A percentile compares a stretch with the other conserved stretches of the same genome.
These are phyloP conservation scores for Acanthamoeba lenticulata DNA, from an alignment of 208 protist genomes.

Conservation along the genomic window DNA sequence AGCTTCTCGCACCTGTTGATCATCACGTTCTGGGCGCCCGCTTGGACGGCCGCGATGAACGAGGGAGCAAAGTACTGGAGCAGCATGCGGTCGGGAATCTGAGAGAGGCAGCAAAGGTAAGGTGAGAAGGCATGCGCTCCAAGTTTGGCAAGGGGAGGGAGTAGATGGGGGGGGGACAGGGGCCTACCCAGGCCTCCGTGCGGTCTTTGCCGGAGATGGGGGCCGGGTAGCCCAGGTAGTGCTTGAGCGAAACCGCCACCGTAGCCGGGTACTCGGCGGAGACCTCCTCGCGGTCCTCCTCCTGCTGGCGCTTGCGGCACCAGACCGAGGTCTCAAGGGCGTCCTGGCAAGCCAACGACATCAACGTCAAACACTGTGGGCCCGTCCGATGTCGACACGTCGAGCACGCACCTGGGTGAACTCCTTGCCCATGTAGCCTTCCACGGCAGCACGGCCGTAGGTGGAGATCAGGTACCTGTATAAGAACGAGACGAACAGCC, in stretches of 20 bases:
- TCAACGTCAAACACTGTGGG: not conserved
- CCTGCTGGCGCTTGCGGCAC: not conserved
- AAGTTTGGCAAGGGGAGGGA: too few species aligned
- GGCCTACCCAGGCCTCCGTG: constrained; percentile 70
- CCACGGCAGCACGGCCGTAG: constrained; percentile 21
- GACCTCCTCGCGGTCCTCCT: not conserved
- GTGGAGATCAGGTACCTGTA: constrained; percentile 64
- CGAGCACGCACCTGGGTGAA: not conserved
- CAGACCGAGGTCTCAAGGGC: not conserved
- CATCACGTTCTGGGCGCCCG: constrained; percentile 64
- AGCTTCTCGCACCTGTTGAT: not conserved
- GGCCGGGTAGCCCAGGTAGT: constrained; percentile 76
- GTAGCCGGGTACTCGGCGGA: not conserved
- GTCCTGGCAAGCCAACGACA: not conserved
- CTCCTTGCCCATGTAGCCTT: constrained; percentile 63
- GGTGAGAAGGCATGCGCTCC: not conserved
- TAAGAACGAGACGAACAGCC: too few species aligned
- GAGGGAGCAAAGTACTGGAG: constrained; percentile 72
- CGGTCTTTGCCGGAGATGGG: constrained; percentile 77
- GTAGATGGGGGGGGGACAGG: not conserved
- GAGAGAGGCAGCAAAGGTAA: not conserved
- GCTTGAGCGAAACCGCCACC: constrained; percentile 68
- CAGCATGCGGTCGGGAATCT: constrained; percentile 77
- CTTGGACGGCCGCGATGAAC: constrained; percentile 62
- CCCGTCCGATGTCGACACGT: not conserved